Evolutionary conservation across 805 yeast genomes (phyloP), one percentile per base, ranked within the genome.

Genomic region (Candida multigemmis): DNA sequence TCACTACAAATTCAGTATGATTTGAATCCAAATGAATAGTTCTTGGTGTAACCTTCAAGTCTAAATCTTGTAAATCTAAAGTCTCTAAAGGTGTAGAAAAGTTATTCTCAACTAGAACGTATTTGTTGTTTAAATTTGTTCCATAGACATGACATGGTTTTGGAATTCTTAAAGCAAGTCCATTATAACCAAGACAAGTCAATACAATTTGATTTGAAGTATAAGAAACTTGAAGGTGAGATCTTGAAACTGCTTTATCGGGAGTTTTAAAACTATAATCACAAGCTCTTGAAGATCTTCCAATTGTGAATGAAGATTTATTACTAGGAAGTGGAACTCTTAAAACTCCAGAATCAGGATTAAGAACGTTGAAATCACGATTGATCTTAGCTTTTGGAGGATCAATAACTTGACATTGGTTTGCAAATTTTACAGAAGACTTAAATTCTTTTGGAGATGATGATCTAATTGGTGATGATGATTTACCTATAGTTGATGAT

Each of bases 171-270:
- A 86, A 68, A 7, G 70, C 65, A 26, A 82, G 56, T 7, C 96
- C 96, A 49, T 89, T 89, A 54, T 75, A 70, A 3, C 97, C 96
- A 29, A 74, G 50, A 50, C 96, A 89, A 23, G 68, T 68, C 26
- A 89, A 48, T 10, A 54, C 58, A 23, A 84, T 48, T 18, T 68
- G 56, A 7, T 48, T 47, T 3, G 42, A 44, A 1, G 57, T 40
- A 44, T 68, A 75, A 14, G 65, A 55, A 2, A 80, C 43, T 10
- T 56, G 50, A 27, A 77, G 63, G 50, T 83, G 94, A 7, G 65
- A 62, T 27, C 94, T 69, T 9, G 91, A 79, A 13, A 83, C 70
- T 21, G 65, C 64, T 44, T 71, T 74, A 46, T 69, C 71, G 11
- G 53, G 50, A 2, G 64, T 38, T 46, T 65, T 49, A 44, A 74